Conservation (phyloP, 148 eudicot genomes). For the Pharnaceum exiguum region DNA sequence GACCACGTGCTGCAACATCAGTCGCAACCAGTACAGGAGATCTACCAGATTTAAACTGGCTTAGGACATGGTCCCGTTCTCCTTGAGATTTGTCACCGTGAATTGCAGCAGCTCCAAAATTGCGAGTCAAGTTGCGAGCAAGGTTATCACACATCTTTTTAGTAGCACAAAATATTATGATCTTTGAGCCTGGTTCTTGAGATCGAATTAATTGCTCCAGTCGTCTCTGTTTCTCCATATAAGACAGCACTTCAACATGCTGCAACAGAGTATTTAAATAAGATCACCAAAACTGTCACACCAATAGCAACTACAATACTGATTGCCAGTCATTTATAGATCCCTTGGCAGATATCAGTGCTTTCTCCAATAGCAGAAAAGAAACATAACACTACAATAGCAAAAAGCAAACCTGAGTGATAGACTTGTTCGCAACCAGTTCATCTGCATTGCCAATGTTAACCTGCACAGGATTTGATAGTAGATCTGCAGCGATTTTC, state of each 20-base stretch:
- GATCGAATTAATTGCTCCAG: slow-evolving; percentile 81
- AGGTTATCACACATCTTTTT: slow-evolving; percentile 95
- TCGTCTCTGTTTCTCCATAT: slow-evolving; percentile 70
- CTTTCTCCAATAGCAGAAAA: neutral
- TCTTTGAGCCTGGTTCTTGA: slow-evolving; percentile 90
- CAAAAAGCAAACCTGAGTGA: slow-evolving; percentile 61
- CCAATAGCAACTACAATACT: neutral
- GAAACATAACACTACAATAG: neutral
- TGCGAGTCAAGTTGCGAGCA: slow-evolving; percentile 62
- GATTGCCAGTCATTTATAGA: neutral
- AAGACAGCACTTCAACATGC: slow-evolving; percentile 65
- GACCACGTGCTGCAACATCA: slow-evolving; percentile 97
- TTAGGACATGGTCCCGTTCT: slow-evolving; percentile 81
- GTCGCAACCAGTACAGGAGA: slow-evolving; percentile 95
- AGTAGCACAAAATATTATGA: slow-evolving; percentile 91
- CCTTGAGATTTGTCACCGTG: slow-evolving; percentile 89
- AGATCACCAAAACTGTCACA: neutral
- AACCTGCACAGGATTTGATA: slow-evolving; percentile 82
- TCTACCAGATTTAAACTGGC: slow-evolving; percentile 68
- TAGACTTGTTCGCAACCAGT: slow-evolving; percentile 91
- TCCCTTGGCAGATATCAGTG: neutral
- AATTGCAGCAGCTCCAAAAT: slow-evolving; percentile 86
- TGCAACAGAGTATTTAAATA: slow-evolving; percentile 22
- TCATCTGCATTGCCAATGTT: slow-evolving; percentile 94
- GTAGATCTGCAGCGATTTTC: slow-evolving; percentile 80